These are phyloP conservation scores for Rhodotorula sp. DNA, from an alignment of 1,284 basidiomycete species.

Conservation along the genomic window DNA sequence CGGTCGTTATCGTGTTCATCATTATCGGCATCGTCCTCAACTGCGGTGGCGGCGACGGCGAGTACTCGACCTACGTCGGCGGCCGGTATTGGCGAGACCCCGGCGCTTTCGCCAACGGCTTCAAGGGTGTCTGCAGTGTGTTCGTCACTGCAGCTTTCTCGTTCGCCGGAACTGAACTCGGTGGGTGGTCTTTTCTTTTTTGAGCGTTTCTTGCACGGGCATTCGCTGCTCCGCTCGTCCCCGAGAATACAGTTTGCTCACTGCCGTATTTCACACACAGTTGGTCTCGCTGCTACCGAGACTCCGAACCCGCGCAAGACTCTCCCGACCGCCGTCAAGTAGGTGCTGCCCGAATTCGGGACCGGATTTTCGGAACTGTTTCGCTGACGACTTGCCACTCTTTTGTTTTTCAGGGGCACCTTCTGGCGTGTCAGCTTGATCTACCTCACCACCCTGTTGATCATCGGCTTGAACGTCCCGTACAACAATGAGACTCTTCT, in stretches of 20 bases:
- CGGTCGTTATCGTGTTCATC: conserved; percentile 51
- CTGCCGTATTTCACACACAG: background rate
- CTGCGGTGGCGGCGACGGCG: conserved; percentile 34
- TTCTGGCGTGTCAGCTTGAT: conserved; percentile 48
- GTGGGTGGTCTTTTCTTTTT: background rate
- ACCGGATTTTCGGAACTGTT: background rate
- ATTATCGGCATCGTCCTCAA: conserved; percentile 44
- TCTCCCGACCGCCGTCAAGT: conserved; percentile 55
- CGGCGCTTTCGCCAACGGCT: conserved; percentile 53
- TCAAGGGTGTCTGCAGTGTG: conserved; percentile 56
- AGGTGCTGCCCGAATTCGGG: too few relatives aligned
- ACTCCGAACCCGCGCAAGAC: conserved; percentile 55
- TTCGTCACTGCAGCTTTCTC: conserved; percentile 54
- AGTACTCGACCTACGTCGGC: conserved; percentile 31
- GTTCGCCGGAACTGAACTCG: conserved; percentile 53
- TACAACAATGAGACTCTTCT: conserved; percentile 47
- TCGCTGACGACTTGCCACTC: too few relatives aligned
- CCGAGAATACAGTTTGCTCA: too few relatives aligned
- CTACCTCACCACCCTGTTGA: conserved; percentile 58
- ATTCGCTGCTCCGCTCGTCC: too few relatives aligned
- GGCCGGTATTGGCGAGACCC: conserved; percentile 48
- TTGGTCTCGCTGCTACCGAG: conserved; percentile 68
- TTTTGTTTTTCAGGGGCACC: conserved; percentile 23
- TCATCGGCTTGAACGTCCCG: conserved; percentile 60
- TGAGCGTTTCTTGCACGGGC: too few relatives aligned